Percentiles rank a stretch among this genome's conserved stretches.
These are phyloP conservation scores for Phylloporus sp. DNA, from an alignment of 768 basidiomycete genomes.

Conservation along the genomic window DNA sequence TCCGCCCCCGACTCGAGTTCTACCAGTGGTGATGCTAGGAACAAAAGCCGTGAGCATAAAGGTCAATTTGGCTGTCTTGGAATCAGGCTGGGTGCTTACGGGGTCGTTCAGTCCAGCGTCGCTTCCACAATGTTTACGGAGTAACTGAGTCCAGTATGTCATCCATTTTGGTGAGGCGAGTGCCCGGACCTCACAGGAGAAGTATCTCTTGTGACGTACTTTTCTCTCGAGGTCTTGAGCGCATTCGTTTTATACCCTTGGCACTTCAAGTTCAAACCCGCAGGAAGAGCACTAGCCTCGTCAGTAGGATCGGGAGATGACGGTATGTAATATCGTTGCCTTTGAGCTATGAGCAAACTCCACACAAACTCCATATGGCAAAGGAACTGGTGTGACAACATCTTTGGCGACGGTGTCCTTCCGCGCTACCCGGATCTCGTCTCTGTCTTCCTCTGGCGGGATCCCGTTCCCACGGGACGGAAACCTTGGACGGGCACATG, in stretches of 20 bases:
- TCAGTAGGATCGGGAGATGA: conserved; percentile 27
- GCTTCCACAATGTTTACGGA: conserved; percentile 46
- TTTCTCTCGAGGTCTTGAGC: background rate
- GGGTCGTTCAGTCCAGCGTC: conserved; percentile 39
- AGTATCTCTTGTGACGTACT: background rate
- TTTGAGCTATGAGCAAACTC: background rate
- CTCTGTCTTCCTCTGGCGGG: conserved; percentile 8
- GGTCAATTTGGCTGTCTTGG: conserved; percentile 10
- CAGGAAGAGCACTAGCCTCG: conserved; percentile 41
- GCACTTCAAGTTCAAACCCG: conserved; percentile 64
- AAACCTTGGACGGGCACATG: conserved; percentile 41
- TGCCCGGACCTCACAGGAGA: conserved; percentile 50
- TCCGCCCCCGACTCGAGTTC: background rate
- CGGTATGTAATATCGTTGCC: conserved; percentile 11
- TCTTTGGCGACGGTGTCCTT: conserved; percentile 57
- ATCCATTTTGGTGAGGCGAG: conserved; percentile 59
- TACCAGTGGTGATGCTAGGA: conserved; percentile 6
- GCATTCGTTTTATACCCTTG: conserved; percentile 58
- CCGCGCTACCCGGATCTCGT: conserved; percentile 39
- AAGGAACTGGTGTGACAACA: conserved; percentile 64
- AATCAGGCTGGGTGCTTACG: background rate
- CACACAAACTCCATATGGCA: conserved; percentile 36
- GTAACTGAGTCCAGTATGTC: conserved; percentile 50
- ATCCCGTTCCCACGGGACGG: conserved; percentile 38
- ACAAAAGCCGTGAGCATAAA: conserved; percentile 23